Base-by-base conservation (phyloP, 495 filamentous ascomycete species). In the Trichoderma parareesei region DNA sequence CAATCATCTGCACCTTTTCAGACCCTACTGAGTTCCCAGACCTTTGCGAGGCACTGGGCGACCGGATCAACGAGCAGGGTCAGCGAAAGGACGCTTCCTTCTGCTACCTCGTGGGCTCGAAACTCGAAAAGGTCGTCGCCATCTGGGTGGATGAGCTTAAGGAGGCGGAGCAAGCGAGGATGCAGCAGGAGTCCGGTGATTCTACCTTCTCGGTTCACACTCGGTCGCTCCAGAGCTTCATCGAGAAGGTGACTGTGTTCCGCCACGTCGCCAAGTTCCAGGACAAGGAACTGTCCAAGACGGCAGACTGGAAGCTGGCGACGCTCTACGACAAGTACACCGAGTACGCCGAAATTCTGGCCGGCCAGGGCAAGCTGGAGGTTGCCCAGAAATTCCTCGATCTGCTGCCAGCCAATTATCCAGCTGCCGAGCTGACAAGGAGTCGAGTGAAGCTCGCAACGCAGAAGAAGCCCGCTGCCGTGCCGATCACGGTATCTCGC, bases 171-270 rank as follows among this genome's bases (percentile, higher is more conserved):
- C 84, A 89, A 67, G 85, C 85, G 35, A 87, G 84, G 42, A 79
- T 92, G 67, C 81, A 91, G 65, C 80, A 87, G 55, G 79, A 83
- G 11, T 76, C 80, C 61, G 84, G 86, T 63, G 89, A 90, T 68
- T 91, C 90, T 20, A 87, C 83, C 65, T 99, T 97, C 78, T 95
- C 93, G 6, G 84, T 98, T 60, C 95, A 98, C 68, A 94, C 93
- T 61, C 85, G 86, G 64, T 88, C 89, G 53, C 77, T 99, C 64
- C 95, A 98, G 70, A 85, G 88, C 61, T 90, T 99, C 73, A 94
- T 99, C 66, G 94, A 99, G 78, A 99, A 98, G 79, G 94, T 99
- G 61, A 96, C 92, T 2, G 87, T 99, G 48, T 98, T 99, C 85
- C 89, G 94, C 61, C 84, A 96, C 70, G 93, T 94, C 53, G 92